Percentiles rank a stretch among this genome's conserved stretches.
These are phyloP conservation scores for Arthrocladium fulminans DNA, from an alignment of 2,329 filamentous ascomycete species.

Conservation along the genomic window DNA sequence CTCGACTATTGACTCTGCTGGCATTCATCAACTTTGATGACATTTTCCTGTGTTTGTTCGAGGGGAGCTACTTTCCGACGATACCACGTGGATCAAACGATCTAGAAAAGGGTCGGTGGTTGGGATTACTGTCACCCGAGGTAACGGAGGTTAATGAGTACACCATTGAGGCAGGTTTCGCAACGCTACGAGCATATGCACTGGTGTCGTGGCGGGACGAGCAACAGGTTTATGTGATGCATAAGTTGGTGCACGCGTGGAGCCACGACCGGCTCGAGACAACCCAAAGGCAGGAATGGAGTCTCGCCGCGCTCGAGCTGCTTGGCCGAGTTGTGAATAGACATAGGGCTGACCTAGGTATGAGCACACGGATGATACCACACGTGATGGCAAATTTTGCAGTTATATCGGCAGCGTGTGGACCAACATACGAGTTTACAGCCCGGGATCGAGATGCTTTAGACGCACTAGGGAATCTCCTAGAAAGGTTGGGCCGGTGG, in stretches of 20 bases:
- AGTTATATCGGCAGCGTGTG: background rate
- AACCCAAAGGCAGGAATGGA: background rate
- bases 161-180: background rate
- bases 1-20: constrained; percentile 11
- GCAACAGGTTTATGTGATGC: constrained; percentile 3
- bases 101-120: background rate
- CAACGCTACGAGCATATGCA: background rate
- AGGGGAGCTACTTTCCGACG: background rate
- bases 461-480: background rate
- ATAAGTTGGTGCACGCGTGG: constrained; percentile 9
- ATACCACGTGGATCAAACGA: background rate
- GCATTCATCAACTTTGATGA: constrained; percentile 10
- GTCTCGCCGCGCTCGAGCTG: background rate
- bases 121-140: background rate
- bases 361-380: background rate
- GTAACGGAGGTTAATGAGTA: background rate
- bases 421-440: background rate
- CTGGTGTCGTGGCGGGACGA: background rate
- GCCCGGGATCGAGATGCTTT: background rate
- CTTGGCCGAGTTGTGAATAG: background rate
- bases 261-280: constrained; percentile 6
- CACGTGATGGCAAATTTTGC: background rate
- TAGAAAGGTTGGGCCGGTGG: background rate
- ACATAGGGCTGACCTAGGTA: background rate
- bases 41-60: constrained; percentile 9